Conservation (phyloP, 805 yeast genomes). For the Lachancea dasiensis region DNA sequence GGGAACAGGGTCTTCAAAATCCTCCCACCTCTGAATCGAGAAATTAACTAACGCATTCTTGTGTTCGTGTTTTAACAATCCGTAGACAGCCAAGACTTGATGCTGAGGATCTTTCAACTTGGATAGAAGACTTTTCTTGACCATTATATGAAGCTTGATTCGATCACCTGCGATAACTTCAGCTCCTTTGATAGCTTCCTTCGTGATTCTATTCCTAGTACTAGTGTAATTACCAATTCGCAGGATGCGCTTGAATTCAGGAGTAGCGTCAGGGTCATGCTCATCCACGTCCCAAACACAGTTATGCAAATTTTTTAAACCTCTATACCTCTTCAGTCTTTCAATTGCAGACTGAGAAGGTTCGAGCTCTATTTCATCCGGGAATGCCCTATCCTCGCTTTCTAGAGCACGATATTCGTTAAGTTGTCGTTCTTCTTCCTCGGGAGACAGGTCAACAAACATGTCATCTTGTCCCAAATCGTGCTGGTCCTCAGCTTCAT, state of each 20-base stretch:
- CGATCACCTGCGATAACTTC: slow-evolving; percentile 57
- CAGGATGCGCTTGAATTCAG: slow-evolving; percentile 68
- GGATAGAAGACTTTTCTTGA: slow-evolving; percentile 44
- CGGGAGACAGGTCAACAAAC: slow-evolving; percentile 69
- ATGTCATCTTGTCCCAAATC: slow-evolving; percentile 37
- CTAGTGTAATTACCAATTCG: slow-evolving; percentile 73
- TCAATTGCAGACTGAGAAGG: slow-evolving; percentile 75
- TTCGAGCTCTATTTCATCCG: slow-evolving; percentile 85
- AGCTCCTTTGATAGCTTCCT: slow-evolving; percentile 45
- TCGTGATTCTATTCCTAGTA: slow-evolving; percentile 60
- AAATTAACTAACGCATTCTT: slow-evolving; percentile 78
- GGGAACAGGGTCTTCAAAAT: slow-evolving; percentile 76
- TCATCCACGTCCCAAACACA: slow-evolving; percentile 89
- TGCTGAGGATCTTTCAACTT: slow-evolving; percentile 39
- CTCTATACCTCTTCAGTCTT: slow-evolving; percentile 73
- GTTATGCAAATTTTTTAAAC: slow-evolving; percentile 73
- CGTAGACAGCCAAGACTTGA: slow-evolving; percentile 59
- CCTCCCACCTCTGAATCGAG: slow-evolving; percentile 83
- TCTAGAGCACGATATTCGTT: slow-evolving; percentile 60
- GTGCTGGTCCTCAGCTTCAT: slow-evolving; percentile 10
- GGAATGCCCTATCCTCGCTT: slow-evolving; percentile 84
- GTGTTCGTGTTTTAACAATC: slow-evolving; percentile 79
- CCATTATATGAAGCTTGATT: slow-evolving; percentile 52
- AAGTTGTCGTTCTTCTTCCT: slow-evolving; percentile 78
- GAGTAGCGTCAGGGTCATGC: slow-evolving; percentile 66